Conservation (phyloP, 208 protist genomes). For the Acanthamoeba royreba region DNA sequence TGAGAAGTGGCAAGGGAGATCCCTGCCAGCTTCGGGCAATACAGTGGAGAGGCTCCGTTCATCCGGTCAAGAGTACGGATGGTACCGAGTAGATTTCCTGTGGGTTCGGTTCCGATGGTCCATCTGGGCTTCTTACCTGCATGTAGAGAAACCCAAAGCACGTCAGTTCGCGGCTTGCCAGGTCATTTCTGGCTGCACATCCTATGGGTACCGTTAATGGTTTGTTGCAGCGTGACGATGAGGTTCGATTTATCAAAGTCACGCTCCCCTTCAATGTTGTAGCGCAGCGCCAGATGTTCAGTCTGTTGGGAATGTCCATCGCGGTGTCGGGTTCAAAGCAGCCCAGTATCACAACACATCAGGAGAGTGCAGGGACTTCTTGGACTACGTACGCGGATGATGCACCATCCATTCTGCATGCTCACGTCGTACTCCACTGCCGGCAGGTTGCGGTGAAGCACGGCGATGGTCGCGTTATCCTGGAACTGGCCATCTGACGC, state of each 20-base stretch:
- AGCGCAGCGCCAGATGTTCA: not conserved
- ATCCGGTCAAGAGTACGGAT: not conserved
- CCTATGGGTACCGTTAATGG: too few relatives aligned
- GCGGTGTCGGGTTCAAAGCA: not conserved
- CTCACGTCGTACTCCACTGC: not conserved
- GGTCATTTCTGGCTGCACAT: too few relatives aligned
- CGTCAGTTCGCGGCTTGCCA: too few relatives aligned
- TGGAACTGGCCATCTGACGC: not conserved
- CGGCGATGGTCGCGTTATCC: not conserved
- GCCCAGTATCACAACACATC: too few relatives aligned
- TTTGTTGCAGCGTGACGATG: not conserved
- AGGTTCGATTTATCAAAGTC: not conserved
- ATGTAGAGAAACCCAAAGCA: too few relatives aligned
- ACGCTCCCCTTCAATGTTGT: not conserved
- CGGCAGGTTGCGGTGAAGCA: not conserved
- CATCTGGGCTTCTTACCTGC: not conserved
- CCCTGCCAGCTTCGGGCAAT: not conserved
- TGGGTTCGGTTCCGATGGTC: not conserved
- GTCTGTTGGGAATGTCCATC: too few relatives aligned
- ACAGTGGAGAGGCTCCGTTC: not conserved
- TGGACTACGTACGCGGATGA: not conserved
- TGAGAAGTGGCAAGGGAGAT: too few relatives aligned
- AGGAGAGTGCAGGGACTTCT: too few relatives aligned
- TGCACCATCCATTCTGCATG: not conserved
- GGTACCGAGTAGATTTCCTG: not conserved